Percentiles rank a stretch among this genome's conserved stretches.
Evolutionary conservation across 306 rosid genomes (phyloP).

Genomic region (Cucurbita ficifolia): DNA sequence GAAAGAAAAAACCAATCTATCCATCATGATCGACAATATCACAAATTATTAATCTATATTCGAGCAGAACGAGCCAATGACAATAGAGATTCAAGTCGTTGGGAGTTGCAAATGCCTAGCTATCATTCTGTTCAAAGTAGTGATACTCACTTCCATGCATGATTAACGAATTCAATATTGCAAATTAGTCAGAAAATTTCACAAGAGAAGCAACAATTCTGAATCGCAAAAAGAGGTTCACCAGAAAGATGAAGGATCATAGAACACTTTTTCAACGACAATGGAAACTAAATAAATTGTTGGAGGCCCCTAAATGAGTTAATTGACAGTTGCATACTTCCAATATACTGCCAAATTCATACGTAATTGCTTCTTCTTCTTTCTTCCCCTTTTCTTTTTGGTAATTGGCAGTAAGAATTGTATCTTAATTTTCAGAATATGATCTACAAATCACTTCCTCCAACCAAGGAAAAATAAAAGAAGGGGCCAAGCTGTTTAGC

Average conservation of each 20-base stretch:
- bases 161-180: not conserved
- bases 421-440: not conserved
- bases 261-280: not conserved
- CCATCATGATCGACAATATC: not conserved
- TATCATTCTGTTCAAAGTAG: not conserved
- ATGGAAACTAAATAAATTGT: not conserved
- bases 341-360: not conserved
- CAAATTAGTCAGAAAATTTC: not conserved
- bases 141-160: not conserved
- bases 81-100: not conserved
- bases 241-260: not conserved
- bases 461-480: not conserved
- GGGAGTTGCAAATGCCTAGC: not conserved
- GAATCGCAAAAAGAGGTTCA: not conserved
- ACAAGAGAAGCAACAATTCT: not conserved
- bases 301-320: not conserved
- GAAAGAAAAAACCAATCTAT: not conserved
- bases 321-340: not conserved
- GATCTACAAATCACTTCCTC: not conserved
- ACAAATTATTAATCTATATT: not conserved
- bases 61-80: not conserved
- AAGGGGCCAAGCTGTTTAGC: not conserved
- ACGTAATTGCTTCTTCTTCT: no score
- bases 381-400: not conserved
- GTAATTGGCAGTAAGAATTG: not conserved